Evolutionary conservation across 345 rosid species (phyloP).

Genomic region (Turnera subulata): DNA sequence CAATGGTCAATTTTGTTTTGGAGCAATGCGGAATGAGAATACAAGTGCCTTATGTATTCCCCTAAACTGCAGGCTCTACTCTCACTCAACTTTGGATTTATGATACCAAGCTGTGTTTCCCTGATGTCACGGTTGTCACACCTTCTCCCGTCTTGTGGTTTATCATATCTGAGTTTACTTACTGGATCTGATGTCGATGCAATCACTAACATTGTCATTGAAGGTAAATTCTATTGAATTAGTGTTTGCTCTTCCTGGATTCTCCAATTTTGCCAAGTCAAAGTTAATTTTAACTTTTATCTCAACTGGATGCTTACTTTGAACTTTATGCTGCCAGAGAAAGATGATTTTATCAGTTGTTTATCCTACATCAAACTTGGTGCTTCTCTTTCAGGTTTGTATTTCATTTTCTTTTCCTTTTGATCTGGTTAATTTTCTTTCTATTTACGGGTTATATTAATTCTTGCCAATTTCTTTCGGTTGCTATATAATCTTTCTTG

Average conservation of each 20-base stretch:
- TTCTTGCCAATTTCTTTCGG: not conserved
- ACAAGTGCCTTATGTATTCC: not conserved
- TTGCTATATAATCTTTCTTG: slow-evolving; percentile 4
- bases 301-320: not conserved
- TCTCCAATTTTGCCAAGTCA: not conserved
- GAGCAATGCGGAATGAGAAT: too few species aligned
- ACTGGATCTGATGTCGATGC: slow-evolving; percentile 55
- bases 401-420: slow-evolving; percentile 7
- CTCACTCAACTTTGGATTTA: slow-evolving; percentile 43
- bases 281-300: slow-evolving; percentile 3
- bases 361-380: slow-evolving; percentile 59
- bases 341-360: slow-evolving; percentile 39
- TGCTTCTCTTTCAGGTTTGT: slow-evolving; percentile 70
- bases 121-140: slow-evolving; percentile 41
- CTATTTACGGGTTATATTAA: not conserved
- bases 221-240: slow-evolving; percentile 34
- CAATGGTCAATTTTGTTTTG: not conserved
- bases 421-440: slow-evolving; percentile 1
- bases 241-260: slow-evolving; percentile 2
- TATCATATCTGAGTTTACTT: slow-evolving; percentile 62
- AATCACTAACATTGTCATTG: slow-evolving; percentile 33
- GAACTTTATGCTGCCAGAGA: slow-evolving; percentile 23
- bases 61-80: slow-evolving; percentile 51
- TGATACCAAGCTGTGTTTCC: slow-evolving; percentile 33
- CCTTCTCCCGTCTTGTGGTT: slow-evolving; percentile 49